Conservation (phyloP, 495 filamentous ascomycete genomes). For the Trichoderma parareesei region DNA sequence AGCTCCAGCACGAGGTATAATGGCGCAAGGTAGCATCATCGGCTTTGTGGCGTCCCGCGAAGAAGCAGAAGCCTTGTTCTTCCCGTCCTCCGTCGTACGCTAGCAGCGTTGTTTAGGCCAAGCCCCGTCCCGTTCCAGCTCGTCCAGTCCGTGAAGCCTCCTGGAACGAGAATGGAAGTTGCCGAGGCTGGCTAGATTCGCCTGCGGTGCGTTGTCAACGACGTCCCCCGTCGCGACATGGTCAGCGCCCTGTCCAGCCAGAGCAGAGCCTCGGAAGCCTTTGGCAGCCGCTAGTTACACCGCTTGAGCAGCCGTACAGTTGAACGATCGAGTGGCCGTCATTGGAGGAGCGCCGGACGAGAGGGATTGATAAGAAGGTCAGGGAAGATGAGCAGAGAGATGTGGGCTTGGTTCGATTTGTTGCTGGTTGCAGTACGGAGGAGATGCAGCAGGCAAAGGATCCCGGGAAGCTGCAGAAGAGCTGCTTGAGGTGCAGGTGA, state of each 20-base stretch:
- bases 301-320: neutral
- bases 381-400: neutral
- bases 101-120: neutral
- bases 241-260: neutral
- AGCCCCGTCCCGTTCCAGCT: neutral
- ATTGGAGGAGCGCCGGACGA: neutral
- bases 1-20: too few species aligned
- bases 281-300: conserved; percentile 4
- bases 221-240: neutral
- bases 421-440: neutral
- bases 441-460: neutral
- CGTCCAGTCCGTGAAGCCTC: neutral
- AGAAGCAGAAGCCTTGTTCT: neutral
- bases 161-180: neutral
- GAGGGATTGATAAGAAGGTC: neutral
- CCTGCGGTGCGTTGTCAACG: conserved; percentile 5
- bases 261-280: conserved; percentile 7
- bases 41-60: too few species aligned
- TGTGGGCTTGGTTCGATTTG: neutral
- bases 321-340: neutral
- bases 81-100: neutral
- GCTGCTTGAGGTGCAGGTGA: neutral
- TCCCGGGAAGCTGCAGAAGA: neutral
- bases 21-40: too few species aligned
- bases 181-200: neutral